phyloP scores from a whole-genome alignment of 1,139 yeast genomes.

The Kluyveromyces sp. region DNA sequence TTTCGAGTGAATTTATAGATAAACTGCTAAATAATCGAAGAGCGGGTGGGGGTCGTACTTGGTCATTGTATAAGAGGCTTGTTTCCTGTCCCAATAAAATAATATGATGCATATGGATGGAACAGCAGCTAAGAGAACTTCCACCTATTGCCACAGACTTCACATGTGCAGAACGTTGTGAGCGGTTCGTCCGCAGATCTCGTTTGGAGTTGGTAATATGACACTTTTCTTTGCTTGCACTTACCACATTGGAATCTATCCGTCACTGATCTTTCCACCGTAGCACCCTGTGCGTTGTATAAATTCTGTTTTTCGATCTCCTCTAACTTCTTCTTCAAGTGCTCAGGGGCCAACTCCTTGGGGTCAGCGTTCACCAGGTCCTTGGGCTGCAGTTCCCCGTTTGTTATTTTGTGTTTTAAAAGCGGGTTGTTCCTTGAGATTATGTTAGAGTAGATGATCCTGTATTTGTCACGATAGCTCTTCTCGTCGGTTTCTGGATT shows the following conservation, averaged over 20 bases:
- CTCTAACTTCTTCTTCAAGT: constrained; percentile 76
- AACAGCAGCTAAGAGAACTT: constrained; percentile 54
- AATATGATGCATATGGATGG: neutral
- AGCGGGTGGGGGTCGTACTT: neutral
- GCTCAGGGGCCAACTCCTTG: constrained; percentile 90
- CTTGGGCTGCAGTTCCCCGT: constrained; percentile 57
- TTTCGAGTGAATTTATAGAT: neutral
- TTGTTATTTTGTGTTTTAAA: constrained; percentile 59
- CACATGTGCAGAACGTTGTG: constrained; percentile 96
- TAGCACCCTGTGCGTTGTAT: constrained; percentile 98
- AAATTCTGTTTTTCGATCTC: constrained; percentile 80
- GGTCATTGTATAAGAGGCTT: neutral
- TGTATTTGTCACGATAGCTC: constrained; percentile 65
- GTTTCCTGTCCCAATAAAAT: neutral
- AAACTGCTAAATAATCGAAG: neutral
- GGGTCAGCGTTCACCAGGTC: constrained; percentile 76
- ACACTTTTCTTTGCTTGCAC: constrained; percentile 93
- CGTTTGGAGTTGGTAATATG: constrained; percentile 96
- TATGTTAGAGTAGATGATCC: constrained; percentile 77
- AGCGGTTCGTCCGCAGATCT: constrained; percentile 98
- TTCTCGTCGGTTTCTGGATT: constrained; percentile 25
- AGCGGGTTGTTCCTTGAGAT: constrained; percentile 87
- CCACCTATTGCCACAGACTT: constrained; percentile 96
- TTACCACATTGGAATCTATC: constrained; percentile 96
- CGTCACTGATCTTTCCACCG: constrained; percentile 90